Conservation (phyloP, 1,139 yeast species). For the Yamadazyma triangularis region DNA sequence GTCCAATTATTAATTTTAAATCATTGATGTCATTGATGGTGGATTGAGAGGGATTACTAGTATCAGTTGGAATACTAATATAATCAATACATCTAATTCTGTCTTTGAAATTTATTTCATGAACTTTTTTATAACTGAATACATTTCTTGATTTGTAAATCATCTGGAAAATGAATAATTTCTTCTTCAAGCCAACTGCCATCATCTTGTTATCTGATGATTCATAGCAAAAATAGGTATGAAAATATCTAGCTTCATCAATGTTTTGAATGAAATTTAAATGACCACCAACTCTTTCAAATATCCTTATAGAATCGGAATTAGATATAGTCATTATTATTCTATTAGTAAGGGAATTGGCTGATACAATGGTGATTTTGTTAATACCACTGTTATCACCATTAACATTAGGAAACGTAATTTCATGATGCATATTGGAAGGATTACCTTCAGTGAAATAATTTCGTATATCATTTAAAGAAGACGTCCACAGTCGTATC, state of each 20-base stretch:
- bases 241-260: constrained; percentile 20
- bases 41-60: neutral
- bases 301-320: constrained; percentile 22
- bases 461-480: constrained; percentile 23
- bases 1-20: constrained; percentile 22
- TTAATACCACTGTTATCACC: constrained; percentile 11
- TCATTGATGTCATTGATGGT: too few relatives aligned
- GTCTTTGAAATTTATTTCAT: constrained; percentile 29
- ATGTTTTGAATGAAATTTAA: constrained; percentile 29
- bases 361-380: constrained; percentile 9
- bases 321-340: constrained; percentile 25
- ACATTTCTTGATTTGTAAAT: constrained; percentile 29
- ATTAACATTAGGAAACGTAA: constrained; percentile 12
- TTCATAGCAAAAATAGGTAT: constrained; percentile 16
- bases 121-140: constrained; percentile 20
- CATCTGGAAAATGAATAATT: constrained; percentile 23
- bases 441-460: constrained; percentile 18
- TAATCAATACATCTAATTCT: constrained; percentile 12
- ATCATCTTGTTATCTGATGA: constrained; percentile 18
- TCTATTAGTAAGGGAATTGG: constrained; percentile 14
- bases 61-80: neutral
- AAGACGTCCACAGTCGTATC: constrained; percentile 20
- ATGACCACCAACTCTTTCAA: constrained; percentile 33
- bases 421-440: constrained; percentile 12
- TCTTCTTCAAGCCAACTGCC: constrained; percentile 29